Conservation (phyloP, 2,329 filamentous ascomycete species). For the Trichophyton schoenleinii region DNA sequence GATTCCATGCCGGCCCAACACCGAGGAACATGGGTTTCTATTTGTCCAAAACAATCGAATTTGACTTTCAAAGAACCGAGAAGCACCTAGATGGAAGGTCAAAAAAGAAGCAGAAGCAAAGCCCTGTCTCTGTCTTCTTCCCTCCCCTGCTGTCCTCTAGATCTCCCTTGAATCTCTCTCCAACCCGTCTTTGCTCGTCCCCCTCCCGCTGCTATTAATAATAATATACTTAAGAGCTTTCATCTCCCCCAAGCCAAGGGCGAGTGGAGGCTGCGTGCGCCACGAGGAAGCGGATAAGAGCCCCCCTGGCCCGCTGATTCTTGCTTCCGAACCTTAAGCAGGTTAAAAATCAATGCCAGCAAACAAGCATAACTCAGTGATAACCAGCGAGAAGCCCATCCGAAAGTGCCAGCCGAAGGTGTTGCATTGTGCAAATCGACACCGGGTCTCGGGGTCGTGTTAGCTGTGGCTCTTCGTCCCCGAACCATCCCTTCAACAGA, state of each 20-base stretch:
- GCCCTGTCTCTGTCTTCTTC: neutral
- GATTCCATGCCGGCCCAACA: neutral
- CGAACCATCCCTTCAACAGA: neutral
- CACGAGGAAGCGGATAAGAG: slow-evolving; percentile 1
- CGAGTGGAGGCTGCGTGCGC: neutral
- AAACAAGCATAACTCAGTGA: neutral
- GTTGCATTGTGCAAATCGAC: neutral
- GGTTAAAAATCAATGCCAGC: neutral
- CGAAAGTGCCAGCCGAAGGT: neutral
- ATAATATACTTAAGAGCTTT: neutral
- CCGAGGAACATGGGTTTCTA: neutral
- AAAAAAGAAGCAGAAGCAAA: neutral
- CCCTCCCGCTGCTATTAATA: neutral
- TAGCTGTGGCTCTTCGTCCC: neutral
- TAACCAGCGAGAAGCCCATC: neutral
- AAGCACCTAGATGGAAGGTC: neutral
- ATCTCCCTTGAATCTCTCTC: neutral
- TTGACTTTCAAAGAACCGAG: neutral
- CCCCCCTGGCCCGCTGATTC: neutral
- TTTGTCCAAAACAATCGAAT: neutral
- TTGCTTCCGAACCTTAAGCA: neutral
- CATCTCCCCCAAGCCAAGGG: neutral
- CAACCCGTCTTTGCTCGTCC: neutral
- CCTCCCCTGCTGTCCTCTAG: neutral
- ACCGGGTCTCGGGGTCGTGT: neutral